Evolutionary conservation across 768 basidiomycete genomes (phyloP), one percentile per base, ranked within the genome.

Genomic region (Tylopilus cervinicoccineus): DNA sequence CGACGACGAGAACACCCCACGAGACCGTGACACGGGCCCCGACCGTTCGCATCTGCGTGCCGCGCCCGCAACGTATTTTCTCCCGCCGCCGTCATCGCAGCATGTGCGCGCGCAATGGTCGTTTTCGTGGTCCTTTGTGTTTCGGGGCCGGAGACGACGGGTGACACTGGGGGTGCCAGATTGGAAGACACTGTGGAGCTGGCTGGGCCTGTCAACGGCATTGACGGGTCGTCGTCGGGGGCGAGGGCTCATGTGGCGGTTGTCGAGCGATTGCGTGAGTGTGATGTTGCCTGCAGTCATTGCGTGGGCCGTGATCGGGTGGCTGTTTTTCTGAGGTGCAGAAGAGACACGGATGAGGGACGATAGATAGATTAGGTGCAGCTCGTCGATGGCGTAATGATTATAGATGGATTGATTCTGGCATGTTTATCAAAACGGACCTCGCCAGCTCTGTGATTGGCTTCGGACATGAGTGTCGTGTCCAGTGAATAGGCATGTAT

Each of bases 91-190:
- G 31, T 50, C 48, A 9, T 53, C 58, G 19, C 67, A 61, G 38
- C 52, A 60, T 22, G 40, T 49, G 17, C 59, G 55, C n/a, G 24
- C 23, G 52, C 52, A 47, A 58, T 60, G 38, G 38, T 66, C 69
- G 62, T 62, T 67, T 33, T 78, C 75, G 17, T 78, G 76, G 72
- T 71, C 76, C 16, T 85, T 86, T 57, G 71, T 73, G 20, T 71
- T 84, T 45, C 61, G 70, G 23, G 81, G 81, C 1, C 72, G 79
- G 24, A 70, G 79, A 16, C 72, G 82, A 51, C 76, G 79, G n/a
- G 58, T 86, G 50, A 71, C 74, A 16, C 17, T 84, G 13, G 63
- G 68, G 6, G 47, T 73, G 24, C 80, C 81, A 0, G 45, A 52
- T 57, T 52, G 69, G 70, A 60, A 48, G 43, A 19, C 54, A 26